Percentiles rank a stretch among this genome's conserved stretches.
These are phyloP conservation scores for Fraxinus baroniana DNA, from an alignment of 305 asterid genomes.

Conservation along the genomic window DNA sequence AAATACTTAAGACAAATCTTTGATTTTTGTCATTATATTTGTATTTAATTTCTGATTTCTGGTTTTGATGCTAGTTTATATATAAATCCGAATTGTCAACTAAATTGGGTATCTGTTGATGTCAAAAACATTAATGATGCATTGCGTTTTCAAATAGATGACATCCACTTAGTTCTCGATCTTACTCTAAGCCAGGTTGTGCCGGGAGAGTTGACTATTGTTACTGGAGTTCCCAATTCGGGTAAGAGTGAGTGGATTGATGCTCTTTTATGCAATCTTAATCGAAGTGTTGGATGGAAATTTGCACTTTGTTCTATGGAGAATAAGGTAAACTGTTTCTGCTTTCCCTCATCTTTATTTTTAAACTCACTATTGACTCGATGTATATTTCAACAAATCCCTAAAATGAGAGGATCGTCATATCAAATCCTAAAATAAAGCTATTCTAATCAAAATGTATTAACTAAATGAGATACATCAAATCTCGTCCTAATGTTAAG, in stretches of 20 bases:
- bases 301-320: constrained; percentile 98
- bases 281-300: constrained; percentile 85
- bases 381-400: neutral
- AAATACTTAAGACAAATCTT: neutral
- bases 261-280: constrained; percentile 92
- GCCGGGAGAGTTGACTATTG: constrained; percentile 93
- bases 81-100: neutral
- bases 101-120: neutral
- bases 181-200: constrained; percentile 60
- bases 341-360: constrained; percentile 1
- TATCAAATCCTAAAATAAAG: neutral
- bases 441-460: neutral
- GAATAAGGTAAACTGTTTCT: constrained; percentile 55
- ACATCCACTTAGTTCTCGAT: neutral
- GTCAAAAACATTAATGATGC: neutral
- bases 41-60: neutral
- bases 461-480: neutral
- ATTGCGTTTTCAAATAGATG: neutral
- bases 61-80: neutral
- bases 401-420: neutral
- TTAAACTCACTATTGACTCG: neutral
- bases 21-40: neutral
- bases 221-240: constrained; percentile 97
- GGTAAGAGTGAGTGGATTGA: constrained; percentile 99
- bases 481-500: neutral